These are phyloP conservation scores for Nepenthes mirabilis DNA, from an alignment of 148 eudicot species.

Conservation along the genomic window DNA sequence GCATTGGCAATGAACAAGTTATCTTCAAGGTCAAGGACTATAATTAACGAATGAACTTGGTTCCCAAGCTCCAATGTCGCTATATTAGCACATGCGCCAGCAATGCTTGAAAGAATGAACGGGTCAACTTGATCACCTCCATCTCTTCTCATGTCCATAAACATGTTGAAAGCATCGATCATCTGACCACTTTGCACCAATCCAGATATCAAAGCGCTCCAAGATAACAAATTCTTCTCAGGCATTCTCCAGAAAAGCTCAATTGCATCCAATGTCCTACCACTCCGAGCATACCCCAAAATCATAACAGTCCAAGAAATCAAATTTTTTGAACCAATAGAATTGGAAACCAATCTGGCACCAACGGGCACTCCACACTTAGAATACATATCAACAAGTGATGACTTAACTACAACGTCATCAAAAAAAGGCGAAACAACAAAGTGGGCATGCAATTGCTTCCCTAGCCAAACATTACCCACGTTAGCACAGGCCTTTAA, in stretches of 20 bases:
- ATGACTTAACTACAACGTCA: slow-evolving; percentile 57
- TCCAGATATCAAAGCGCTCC: slow-evolving; percentile 83
- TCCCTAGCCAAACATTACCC: slow-evolving; percentile 30
- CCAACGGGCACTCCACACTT: slow-evolving; percentile 40
- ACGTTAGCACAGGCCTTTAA: slow-evolving; percentile 46
- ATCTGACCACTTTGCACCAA: slow-evolving; percentile 51
- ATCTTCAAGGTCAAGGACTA: slow-evolving; percentile 40
- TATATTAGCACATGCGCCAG: slow-evolving; percentile 42
- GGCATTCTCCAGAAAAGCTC: slow-evolving; percentile 40
- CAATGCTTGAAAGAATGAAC: slow-evolving; percentile 38
- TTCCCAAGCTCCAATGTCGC: slow-evolving; percentile 49
- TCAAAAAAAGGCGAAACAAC: slow-evolving; percentile 25
- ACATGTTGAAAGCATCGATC: slow-evolving; percentile 28
- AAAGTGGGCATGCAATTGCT: slow-evolving; percentile 55
- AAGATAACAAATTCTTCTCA: slow-evolving; percentile 33
- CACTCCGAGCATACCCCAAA: slow-evolving; percentile 49
- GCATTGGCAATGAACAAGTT: slow-evolving; percentile 41
- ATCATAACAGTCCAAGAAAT: slow-evolving; percentile 63
- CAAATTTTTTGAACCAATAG: slow-evolving; percentile 30
- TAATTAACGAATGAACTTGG: slow-evolving; percentile 46
- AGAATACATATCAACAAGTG: slow-evolving; percentile 56
- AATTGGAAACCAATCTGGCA: slow-evolving; percentile 41
- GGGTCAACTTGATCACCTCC: slow-evolving; percentile 29
- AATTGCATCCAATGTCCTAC: slow-evolving; percentile 37
- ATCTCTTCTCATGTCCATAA: slow-evolving; percentile 42